Conservation (phyloP, 2,329 filamentous ascomycete species). For the Stachybotrys echinatus region DNA sequence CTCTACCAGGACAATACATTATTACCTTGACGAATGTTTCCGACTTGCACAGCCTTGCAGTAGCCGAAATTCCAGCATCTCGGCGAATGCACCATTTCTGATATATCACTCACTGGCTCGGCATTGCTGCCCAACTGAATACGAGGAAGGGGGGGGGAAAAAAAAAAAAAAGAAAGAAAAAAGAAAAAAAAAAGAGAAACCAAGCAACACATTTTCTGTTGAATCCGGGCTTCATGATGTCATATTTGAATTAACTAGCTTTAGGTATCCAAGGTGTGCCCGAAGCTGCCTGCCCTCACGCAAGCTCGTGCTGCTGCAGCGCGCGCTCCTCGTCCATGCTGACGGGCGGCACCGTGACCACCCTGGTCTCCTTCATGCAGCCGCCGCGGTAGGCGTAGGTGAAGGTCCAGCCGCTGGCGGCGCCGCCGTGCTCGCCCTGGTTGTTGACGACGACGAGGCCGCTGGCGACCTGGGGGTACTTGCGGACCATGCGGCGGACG, state of each 20-base stretch:
- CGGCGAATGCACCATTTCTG: no score
- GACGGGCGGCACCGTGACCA: constrained; percentile 32
- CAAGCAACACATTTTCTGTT: no score
- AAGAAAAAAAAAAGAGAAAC: no score
- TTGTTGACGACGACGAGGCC: constrained; percentile 47
- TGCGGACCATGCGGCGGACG: constrained; percentile 41
- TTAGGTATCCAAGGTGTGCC: no score
- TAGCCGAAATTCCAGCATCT: no score
- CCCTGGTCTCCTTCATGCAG: constrained; percentile 37
- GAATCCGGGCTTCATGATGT: neutral
- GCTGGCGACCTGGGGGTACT: constrained; percentile 38
- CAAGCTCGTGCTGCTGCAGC: neutral
- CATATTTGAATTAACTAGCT: neutral
- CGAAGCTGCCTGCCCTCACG: no score
- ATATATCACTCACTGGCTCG: neutral
- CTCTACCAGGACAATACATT: no score
- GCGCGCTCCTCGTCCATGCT: neutral
- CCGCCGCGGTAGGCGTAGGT: constrained; percentile 46
- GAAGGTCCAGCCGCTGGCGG: constrained; percentile 49
- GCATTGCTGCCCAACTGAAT: neutral
- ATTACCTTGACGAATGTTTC: no score
- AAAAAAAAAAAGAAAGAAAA: no score
- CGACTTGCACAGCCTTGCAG: no score
- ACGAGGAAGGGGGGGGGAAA: no score
- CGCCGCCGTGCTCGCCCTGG: constrained; percentile 42